Percentiles rank a stretch among this genome's conserved stretches.
Conservation (phyloP, 345 rosid genomes). For the Cochlearia excelsa region DNA sequence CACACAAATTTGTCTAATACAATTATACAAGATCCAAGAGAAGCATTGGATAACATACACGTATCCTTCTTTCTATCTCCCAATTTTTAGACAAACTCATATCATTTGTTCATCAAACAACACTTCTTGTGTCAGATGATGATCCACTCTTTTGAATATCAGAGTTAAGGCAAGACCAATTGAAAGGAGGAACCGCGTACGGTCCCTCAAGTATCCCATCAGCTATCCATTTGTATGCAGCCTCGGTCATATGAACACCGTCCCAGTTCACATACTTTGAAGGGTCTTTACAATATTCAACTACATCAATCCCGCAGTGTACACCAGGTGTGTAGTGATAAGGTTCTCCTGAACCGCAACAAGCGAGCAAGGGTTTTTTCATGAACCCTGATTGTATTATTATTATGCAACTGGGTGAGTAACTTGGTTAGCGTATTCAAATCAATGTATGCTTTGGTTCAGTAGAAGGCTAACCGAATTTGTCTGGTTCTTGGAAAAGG, state of each 20-base stretch:
- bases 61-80: neutral
- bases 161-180: constrained; percentile 23
- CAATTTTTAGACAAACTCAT: neutral
- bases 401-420: too few relatives aligned
- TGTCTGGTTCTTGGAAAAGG: constrained; percentile 32
- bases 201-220: constrained; percentile 31
- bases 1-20: too few relatives aligned
- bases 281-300: constrained; percentile 35
- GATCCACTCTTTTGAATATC: neutral
- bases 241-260: constrained; percentile 39
- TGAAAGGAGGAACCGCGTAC: constrained; percentile 9
- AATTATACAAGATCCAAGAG: too few relatives aligned
- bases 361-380: constrained; percentile 25
- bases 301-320: constrained; percentile 24
- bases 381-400: constrained; percentile 41
- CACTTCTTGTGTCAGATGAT: neutral
- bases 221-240: constrained; percentile 28
- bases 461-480: constrained; percentile 42
- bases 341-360: constrained; percentile 45
- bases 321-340: constrained; percentile 27
- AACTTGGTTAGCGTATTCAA: too few relatives aligned
- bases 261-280: constrained; percentile 45
- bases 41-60: neutral
- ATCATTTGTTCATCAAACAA: constrained; percentile 1
- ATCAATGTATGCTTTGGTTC: too few relatives aligned